Base-by-base conservation (phyloP, 345 rosid species). In the Murraya koenigii region DNA sequence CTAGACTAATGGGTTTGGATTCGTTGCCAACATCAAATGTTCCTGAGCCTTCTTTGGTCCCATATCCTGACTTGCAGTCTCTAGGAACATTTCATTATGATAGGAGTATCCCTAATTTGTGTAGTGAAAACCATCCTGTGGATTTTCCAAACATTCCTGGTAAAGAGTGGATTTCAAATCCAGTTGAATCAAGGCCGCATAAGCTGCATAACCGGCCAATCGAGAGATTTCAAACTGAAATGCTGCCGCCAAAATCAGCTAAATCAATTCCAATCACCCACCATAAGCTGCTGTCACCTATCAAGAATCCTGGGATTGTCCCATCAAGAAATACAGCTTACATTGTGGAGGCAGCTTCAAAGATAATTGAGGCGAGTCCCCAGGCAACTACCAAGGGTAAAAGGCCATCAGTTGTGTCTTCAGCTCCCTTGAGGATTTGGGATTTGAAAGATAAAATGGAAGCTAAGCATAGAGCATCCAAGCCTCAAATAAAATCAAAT, bases 1-100 rank as follows among this genome's bases (percentile, higher is more conserved):
- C 98, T 14, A 89, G 93, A 79, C 97, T 96, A 41, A 96, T 96
- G 99, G 99, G 99, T 76, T 84, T 94, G 84, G 92, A 96, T 85
- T 87, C 92, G 14, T 82, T 96, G 88, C 99, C 99, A 1, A 82
- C 78, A 20, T 84, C 89, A 68, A 86, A 82, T 74, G 83, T 65
- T 63, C 80, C 70, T 0, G 90, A 89, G 69, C 79, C 86, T 39
- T 83, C 85, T 69, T 77, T 81, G 52, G 58, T 85, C 66, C 85
- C 87, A 1, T 82, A 61, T 83, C 80, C 71, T 26, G 82, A 85
- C 70, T 83, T 80, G 49, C 77, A 32, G 75, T 80, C 65, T 58
- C 79, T 55, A 67, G 83, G 84, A 78, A 77, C 71, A 28, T 78
- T 83, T 78, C 88, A 62, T 49, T 61, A 62, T 80, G 70, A 82